These are phyloP conservation scores for Microcera coccophila DNA, from an alignment of 2,329 filamentous ascomycete genomes.

Conservation along the genomic window DNA sequence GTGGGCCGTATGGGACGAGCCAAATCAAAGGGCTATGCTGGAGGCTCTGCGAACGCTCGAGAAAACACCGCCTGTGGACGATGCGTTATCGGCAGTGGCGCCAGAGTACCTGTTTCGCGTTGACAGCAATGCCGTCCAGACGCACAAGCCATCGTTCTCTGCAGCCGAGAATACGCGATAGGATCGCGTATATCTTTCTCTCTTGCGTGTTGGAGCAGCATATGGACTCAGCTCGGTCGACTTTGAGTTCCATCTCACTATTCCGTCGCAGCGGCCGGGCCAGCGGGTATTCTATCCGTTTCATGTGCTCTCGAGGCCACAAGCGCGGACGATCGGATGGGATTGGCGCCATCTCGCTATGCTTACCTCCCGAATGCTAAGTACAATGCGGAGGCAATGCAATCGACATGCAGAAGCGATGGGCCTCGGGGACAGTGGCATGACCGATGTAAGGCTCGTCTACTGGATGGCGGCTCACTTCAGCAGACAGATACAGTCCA, in stretches of 20 bases:
- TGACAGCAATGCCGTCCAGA: no score
- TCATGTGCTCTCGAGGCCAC: constrained; percentile 1
- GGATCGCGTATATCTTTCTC: no score
- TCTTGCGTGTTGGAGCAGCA: no score
- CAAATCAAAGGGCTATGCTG: not conserved
- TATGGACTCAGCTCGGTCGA: no score
- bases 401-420: constrained; percentile 1
- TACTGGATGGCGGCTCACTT: constrained; percentile 7
- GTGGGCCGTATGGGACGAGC: not conserved
- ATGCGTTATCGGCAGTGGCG: not conserved
- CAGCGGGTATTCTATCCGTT: no score
- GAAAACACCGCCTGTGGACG: not conserved
- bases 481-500: constrained; percentile 3
- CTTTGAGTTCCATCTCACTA: no score
- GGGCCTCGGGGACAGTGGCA: constrained; percentile 1
- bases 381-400: no score
- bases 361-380: not conserved
- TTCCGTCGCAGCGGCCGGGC: no score
- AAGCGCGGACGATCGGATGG: constrained; percentile 1
- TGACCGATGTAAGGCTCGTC: not conserved
- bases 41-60: not conserved
- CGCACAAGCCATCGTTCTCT: no score
- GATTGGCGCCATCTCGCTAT: constrained; percentile 1
- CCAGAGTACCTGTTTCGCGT: no score
- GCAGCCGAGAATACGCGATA: no score